Percentiles rank a stretch among this genome's conserved stretches.
Conservation (phyloP, 2,329 filamentous ascomycete genomes). For the Penicillium sp. region DNA sequence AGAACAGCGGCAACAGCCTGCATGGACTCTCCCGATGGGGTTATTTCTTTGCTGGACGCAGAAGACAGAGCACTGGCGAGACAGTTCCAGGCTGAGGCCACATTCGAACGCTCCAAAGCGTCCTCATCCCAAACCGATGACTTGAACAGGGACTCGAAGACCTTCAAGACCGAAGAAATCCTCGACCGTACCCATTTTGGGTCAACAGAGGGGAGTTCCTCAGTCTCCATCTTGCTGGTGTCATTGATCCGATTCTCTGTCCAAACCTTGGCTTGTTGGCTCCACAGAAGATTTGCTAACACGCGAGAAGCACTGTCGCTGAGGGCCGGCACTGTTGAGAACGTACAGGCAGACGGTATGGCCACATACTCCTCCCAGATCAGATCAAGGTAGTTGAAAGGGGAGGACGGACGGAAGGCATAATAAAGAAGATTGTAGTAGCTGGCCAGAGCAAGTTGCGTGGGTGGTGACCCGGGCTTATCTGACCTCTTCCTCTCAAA, state of each 20-base stretch:
- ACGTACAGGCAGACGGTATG: constrained; percentile 57
- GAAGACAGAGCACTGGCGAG: constrained; percentile 59
- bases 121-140: constrained; percentile 47
- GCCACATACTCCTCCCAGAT: constrained; percentile 74
- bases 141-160: constrained; percentile 52
- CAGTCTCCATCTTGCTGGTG: constrained; percentile 53
- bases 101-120: constrained; percentile 35
- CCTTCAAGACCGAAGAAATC: constrained; percentile 58
- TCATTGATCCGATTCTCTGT: constrained; percentile 66
- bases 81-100: constrained; percentile 57
- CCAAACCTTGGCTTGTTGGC: constrained; percentile 57
- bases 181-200: constrained; percentile 80
- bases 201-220: constrained; percentile 80
- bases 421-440: constrained; percentile 82
- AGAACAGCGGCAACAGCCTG: constrained; percentile 69
- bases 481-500: constrained; percentile 60
- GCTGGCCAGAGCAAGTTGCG: constrained; percentile 61
- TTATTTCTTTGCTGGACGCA: constrained; percentile 75
- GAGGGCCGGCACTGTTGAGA: constrained; percentile 48
- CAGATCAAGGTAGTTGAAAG: constrained; percentile 61
- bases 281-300: constrained; percentile 63
- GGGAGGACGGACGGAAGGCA: constrained; percentile 65
- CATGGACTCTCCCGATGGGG: constrained; percentile 76
- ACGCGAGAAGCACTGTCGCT: constrained; percentile 61
- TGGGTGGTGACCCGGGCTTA: constrained; percentile 42